Evolutionary conservation across 805 yeast species (phyloP).

Genomic region (Candida quercuum): DNA sequence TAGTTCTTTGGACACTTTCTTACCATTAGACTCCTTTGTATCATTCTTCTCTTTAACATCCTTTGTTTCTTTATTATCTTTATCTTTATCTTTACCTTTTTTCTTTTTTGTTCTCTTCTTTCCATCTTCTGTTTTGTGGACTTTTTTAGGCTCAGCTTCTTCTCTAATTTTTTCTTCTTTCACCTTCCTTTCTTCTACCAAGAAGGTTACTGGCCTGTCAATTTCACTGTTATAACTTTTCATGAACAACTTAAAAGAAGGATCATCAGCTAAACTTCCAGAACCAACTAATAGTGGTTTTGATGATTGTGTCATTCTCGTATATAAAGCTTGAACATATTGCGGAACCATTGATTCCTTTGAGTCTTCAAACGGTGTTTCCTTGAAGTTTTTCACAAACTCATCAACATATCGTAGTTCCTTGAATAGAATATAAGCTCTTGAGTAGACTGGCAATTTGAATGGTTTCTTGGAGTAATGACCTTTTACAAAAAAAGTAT

Average conservation of each 20-base stretch:
- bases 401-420: slow-evolving; percentile 22
- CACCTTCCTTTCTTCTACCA: slow-evolving; percentile 1
- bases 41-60: slow-evolving; percentile 1
- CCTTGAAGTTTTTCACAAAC: slow-evolving; percentile 24
- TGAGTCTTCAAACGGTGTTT: slow-evolving; percentile 15
- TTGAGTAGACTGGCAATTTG: slow-evolving; percentile 34
- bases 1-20: not conserved
- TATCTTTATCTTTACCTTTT: not conserved
- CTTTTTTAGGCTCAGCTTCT: slow-evolving; percentile 3
- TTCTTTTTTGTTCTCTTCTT: slow-evolving; percentile 3
- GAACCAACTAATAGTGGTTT: not conserved
- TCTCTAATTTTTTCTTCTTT: slow-evolving; percentile 1
- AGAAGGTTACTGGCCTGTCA: slow-evolving; percentile 13
- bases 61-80: too few species aligned
- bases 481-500: slow-evolving; percentile 37
- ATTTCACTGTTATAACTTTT: slow-evolving; percentile 17
- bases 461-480: slow-evolving; percentile 31
- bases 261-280: slow-evolving; percentile 12
- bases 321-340: slow-evolving; percentile 30
- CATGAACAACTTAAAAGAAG: slow-evolving; percentile 18
- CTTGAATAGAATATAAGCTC: slow-evolving; percentile 36
- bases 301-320: slow-evolving; percentile 22
- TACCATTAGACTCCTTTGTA: not conserved
- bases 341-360: slow-evolving; percentile 29
- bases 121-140: slow-evolving; percentile 1